These are phyloP conservation scores for Talaromyces pinophilus DNA, from an alignment of 2,329 filamentous ascomycete genomes.

Conservation along the genomic window DNA sequence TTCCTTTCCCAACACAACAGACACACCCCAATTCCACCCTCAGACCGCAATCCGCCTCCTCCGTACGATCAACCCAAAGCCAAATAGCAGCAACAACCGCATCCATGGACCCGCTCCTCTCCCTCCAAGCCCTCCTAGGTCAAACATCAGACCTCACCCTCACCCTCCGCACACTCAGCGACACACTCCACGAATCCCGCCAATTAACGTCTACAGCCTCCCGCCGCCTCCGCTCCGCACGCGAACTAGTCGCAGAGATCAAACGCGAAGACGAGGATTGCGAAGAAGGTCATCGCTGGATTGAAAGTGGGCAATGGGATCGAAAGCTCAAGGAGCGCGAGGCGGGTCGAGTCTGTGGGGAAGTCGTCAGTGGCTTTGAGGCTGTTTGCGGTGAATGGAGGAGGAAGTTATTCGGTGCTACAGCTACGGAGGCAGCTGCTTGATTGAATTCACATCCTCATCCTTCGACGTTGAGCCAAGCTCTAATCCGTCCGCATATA, in stretches of 20 bases:
- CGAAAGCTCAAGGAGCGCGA: constrained; percentile 73
- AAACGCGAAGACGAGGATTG: constrained; percentile 76
- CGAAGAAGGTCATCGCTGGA: constrained; percentile 80
- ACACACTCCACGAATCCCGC: constrained; percentile 90
- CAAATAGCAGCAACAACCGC: constrained; percentile 21
- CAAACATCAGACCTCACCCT: constrained; percentile 73
- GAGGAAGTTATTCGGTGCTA: constrained; percentile 64
- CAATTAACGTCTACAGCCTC: constrained; percentile 83
- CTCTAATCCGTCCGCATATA: not conserved
- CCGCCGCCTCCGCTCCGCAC: constrained; percentile 75
- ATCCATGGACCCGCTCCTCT: constrained; percentile 57
- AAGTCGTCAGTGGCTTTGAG: constrained; percentile 90
- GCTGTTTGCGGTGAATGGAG: constrained; percentile 85
- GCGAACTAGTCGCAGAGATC: constrained; percentile 83
- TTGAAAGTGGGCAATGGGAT: constrained; percentile 81
- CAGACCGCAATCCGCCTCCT: constrained; percentile 35
- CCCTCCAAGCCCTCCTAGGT: constrained; percentile 67
- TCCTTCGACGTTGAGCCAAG: not conserved
- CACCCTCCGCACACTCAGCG: constrained; percentile 81
- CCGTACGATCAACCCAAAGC: constrained; percentile 29
- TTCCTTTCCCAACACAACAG: constrained; percentile 36
- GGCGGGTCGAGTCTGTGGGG: constrained; percentile 78
- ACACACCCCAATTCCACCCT: constrained; percentile 27
- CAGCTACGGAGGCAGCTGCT: constrained; percentile 32
- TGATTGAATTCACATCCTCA: constrained; percentile 5